Evolutionary conservation across 306 rosid species (phyloP), one percentile per base, ranked within the genome.

Genomic region (Arachis hypogaea): DNA sequence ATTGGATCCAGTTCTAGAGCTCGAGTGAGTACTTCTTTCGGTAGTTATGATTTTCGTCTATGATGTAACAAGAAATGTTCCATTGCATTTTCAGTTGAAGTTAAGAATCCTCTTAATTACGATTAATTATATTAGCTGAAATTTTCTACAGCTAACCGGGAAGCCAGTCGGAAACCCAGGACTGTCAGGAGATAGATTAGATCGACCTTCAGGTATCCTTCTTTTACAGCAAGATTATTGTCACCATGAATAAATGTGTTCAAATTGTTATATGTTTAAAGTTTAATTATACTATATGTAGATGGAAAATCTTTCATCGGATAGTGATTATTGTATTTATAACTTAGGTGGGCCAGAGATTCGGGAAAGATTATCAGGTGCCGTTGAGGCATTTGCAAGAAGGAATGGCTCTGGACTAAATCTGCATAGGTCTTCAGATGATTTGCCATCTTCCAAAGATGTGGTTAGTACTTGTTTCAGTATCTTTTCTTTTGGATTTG

Each of bases 1-100:
- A 88, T 89, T 66, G 99, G 96, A 77, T 94, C 99, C 70, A 87
- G 97, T 77, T 91, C 97, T 43, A 88, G 96, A 81, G 43, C 93
- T 62, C 79, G 89, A 55, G 99, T 95, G 42, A 78, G 97, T 85
- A 70, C 72, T 81, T 77, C 66, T 73, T 68, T 33, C 38, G 28
- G 40, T 69, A 33, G 63, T 41, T 64, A 42, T 49, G 51, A 50
- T 60, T 44, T 75, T 81, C 75, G 68, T 56, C 28, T 72, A 46
- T 66, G 43, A 69, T 76, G 68, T 66, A 69, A 46, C 47, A 36
- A 67, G 68, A 22, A 47, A 56, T 33, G 58, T 57, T 67, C 69
- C 67, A 5, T 43, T 68, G 55, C 56, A 45, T 70, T 71, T 61
- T 71, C 80, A 14, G 68, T 69, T 69, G 29, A 71, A 51, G 63